Evolutionary conservation across 2,329 filamentous ascomycete species (phyloP).

Genomic region (Nothomitra cinnamomea): DNA sequence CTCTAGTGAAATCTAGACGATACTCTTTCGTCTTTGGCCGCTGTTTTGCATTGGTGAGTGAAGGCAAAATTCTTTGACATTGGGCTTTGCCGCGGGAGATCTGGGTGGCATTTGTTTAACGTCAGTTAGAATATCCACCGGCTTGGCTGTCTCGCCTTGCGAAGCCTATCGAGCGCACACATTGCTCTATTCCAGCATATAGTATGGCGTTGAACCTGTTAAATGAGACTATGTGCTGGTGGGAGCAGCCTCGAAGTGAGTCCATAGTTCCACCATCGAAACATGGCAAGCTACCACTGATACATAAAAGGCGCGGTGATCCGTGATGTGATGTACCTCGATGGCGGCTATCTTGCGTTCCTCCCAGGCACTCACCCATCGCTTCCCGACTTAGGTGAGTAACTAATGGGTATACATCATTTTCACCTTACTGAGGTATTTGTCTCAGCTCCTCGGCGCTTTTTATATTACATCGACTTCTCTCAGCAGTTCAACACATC

Average conservation of each 20-base stretch:
- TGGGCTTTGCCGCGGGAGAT: too few relatives aligned
- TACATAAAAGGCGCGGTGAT: slow-evolving; percentile 35
- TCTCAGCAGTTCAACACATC: slow-evolving; percentile 32
- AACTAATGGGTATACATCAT: slow-evolving; percentile 18
- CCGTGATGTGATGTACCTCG: slow-evolving; percentile 45
- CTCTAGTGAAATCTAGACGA: too few relatives aligned
- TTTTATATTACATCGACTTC: slow-evolving; percentile 31
- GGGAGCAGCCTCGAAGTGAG: slow-evolving; percentile 3
- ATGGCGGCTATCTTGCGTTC: slow-evolving; percentile 38
- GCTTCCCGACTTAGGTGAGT: neutral
- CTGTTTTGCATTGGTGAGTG: too few relatives aligned
- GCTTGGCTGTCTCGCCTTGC: too few relatives aligned
- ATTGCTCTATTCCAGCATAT: too few relatives aligned
- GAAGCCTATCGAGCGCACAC: too few relatives aligned
- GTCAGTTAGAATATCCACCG: too few relatives aligned
- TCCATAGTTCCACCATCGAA: neutral
- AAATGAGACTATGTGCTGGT: slow-evolving; percentile 5
- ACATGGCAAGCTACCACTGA: neutral
- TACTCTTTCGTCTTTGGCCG: too few relatives aligned
- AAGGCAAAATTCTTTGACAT: too few relatives aligned
- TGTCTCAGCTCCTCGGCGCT: slow-evolving; percentile 39
- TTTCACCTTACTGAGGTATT: slow-evolving; percentile 24
- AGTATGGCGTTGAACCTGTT: too few relatives aligned
- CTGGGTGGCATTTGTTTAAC: too few relatives aligned
- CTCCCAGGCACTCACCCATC: slow-evolving; percentile 2